Evolutionary conservation across 257 asterid species (phyloP).

Genomic region (Cinchona pubescens): DNA sequence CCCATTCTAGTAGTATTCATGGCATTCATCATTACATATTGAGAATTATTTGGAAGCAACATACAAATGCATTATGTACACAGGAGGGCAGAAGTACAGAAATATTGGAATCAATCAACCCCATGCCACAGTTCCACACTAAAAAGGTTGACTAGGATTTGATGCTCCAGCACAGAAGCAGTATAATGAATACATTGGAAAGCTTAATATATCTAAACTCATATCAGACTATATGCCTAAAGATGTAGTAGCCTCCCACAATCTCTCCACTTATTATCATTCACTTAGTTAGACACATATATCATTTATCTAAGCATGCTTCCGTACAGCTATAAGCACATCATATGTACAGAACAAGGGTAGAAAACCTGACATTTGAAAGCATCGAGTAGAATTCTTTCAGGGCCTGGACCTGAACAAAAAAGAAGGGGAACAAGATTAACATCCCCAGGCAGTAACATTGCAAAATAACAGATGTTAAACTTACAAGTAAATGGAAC

Average conservation of each 20-base stretch:
- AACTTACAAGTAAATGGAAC: background rate
- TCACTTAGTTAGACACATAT: background rate
- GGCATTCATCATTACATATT: too few relatives aligned
- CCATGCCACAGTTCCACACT: background rate
- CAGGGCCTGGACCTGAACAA: constrained; percentile 77
- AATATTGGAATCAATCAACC: too few relatives aligned
- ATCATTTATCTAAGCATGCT: background rate
- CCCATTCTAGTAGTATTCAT: too few relatives aligned
- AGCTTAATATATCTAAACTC: background rate
- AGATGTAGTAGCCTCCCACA: background rate
- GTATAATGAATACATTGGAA: background rate
- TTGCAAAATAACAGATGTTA: background rate
- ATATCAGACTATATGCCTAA: background rate
- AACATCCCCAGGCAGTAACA: constrained; percentile 7
- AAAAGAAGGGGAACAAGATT: constrained; percentile 20
- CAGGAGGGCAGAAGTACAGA: too few relatives aligned
- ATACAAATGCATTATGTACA: too few relatives aligned
- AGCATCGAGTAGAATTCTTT: constrained; percentile 90
- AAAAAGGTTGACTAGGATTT: background rate
- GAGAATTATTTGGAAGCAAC: too few relatives aligned
- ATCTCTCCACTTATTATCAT: background rate
- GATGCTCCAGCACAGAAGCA: background rate
- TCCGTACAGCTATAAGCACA: constrained; percentile 10
- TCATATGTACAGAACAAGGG: constrained; percentile 27
- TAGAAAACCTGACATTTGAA: constrained; percentile 75